Percentiles rank a stretch among this genome's conserved stretches.
phyloP scores from a whole-genome alignment of 208 protist genomes.

The Jaenimonas drosophilae region DNA sequence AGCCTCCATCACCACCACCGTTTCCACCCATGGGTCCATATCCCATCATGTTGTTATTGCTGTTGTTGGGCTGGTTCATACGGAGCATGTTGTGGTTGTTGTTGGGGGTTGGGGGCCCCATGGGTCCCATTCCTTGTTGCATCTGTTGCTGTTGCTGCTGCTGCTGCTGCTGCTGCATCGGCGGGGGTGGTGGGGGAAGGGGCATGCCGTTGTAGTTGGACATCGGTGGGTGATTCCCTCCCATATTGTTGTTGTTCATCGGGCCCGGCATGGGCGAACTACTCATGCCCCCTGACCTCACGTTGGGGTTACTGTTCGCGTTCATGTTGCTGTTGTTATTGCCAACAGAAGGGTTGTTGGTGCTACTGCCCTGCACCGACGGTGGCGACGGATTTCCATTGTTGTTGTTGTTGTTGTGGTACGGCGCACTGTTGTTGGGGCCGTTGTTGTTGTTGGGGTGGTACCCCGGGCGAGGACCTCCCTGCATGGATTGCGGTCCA shows the following conservation, averaged over 20 bases:
- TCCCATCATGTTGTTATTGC: neutral
- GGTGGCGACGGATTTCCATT: neutral
- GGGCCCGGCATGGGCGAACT: neutral
- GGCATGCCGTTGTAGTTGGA: too few species aligned
- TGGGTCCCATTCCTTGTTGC: neutral
- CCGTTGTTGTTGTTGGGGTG: neutral
- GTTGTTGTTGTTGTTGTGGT: neutral
- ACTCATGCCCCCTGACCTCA: neutral
- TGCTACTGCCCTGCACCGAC: neutral
- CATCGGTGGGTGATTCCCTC: too few species aligned
- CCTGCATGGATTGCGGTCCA: neutral
- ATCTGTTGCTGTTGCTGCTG: neutral
- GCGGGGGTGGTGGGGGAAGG: too few species aligned
- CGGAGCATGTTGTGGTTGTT: neutral
- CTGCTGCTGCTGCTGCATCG: neutral
- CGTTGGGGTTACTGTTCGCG: neutral
- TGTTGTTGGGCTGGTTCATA: neutral
- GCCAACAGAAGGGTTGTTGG: neutral
- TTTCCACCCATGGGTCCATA: neutral
- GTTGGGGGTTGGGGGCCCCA: neutral
- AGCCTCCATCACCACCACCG: too few species aligned
- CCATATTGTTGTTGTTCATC: neutral
- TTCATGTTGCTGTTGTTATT: conserved; percentile 5
- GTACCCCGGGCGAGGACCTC: neutral
- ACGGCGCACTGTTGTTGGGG: neutral